Evolutionary conservation across 116 monocot genomes (phyloP).

Genomic region (Cymodocea nodosa): DNA sequence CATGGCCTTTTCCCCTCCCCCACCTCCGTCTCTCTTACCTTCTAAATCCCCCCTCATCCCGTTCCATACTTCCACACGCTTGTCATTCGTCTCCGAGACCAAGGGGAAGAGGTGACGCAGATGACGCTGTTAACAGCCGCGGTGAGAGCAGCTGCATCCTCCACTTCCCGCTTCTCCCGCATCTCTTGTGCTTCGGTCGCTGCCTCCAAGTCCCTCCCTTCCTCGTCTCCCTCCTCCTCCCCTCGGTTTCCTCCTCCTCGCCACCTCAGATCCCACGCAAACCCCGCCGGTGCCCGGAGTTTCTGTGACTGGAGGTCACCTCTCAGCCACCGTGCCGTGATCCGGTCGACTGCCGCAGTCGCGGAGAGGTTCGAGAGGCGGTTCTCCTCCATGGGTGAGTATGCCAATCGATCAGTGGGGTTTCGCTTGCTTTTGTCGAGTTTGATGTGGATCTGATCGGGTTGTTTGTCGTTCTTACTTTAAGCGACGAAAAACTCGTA

Average conservation of each 20-base stretch:
- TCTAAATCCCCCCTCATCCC: too few species aligned
- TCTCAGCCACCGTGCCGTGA: slow-evolving; percentile 37
- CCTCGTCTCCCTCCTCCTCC: neutral
- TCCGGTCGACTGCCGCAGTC: slow-evolving; percentile 39
- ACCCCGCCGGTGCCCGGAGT: slow-evolving; percentile 7
- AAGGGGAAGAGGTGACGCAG: neutral
- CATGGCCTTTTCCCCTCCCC: neutral
- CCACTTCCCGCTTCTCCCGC: slow-evolving; percentile 5
- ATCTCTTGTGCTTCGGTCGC: slow-evolving; percentile 2
- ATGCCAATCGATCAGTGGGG: neutral
- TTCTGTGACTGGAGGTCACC: slow-evolving; percentile 36
- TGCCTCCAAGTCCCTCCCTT: neutral
- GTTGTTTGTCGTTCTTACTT: slow-evolving; percentile 2
- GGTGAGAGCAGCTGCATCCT: slow-evolving; percentile 3
- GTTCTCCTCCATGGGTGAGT: slow-evolving; percentile 49
- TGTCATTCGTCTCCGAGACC: neutral
- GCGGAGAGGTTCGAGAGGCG: slow-evolving; percentile 43
- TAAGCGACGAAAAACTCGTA: slow-evolving; percentile 52
- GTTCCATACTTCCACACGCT: too few species aligned
- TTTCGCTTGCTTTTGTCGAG: neutral
- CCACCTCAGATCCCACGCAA: neutral
- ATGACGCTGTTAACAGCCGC: slow-evolving; percentile 6
- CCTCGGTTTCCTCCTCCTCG: neutral
- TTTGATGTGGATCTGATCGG: slow-evolving; percentile 1
- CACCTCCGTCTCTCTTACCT: neutral